Base-by-base conservation (phyloP, 768 basidiomycete genomes). In the Postia placenta region DNA sequence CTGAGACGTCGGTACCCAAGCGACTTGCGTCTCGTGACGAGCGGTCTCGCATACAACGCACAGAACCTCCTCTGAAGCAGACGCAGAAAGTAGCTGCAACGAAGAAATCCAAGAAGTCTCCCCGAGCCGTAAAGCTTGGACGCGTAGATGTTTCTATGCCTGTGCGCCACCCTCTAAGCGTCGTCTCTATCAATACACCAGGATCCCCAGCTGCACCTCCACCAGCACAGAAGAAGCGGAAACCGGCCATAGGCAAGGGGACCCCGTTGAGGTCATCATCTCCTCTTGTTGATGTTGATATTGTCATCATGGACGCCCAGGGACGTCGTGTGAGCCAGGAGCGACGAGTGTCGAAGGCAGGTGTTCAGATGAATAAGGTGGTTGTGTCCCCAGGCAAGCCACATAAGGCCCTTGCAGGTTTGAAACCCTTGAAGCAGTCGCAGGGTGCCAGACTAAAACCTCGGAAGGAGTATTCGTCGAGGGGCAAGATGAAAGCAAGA, bases 251-350 rank as follows among this genome's bases (percentile, higher is more conserved):
- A 19, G 33, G 28, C 57, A 58, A 49, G 39, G 47, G 23, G 33
- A 47, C 25, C 27, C 60, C 30, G 51, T 56, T 38, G 59, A 68
- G 64, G 60, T 67, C 73, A 5, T 67, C 68, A 35, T 69, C 74
- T 1, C 76, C 79, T 1, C 63, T 77, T 17, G 73, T 87, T 11
- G 72, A 80, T 35, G 69, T 87, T 43, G 83, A 89, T 40, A 88
- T 90, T 44, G 67, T 81, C 30, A 69, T 85, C 28, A 48, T 88
- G 20, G 86, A 90, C 60, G 73, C 75, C 25, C 60, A 69, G 25
- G 87, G 87, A 11, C 70, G 64, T 43, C 76, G 69, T 27, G 51
- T 89, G 38, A 76, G 73, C 48, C 74, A 79, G 58, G 87, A 89
- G 62, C 69, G 74, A 51, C 71, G 87, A 48, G 68, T 80, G 9